Evolutionary conservation across 495 filamentous ascomycete species (phyloP), one percentile per base, ranked within the genome.

Genomic region (Cairneyella variabilis): DNA sequence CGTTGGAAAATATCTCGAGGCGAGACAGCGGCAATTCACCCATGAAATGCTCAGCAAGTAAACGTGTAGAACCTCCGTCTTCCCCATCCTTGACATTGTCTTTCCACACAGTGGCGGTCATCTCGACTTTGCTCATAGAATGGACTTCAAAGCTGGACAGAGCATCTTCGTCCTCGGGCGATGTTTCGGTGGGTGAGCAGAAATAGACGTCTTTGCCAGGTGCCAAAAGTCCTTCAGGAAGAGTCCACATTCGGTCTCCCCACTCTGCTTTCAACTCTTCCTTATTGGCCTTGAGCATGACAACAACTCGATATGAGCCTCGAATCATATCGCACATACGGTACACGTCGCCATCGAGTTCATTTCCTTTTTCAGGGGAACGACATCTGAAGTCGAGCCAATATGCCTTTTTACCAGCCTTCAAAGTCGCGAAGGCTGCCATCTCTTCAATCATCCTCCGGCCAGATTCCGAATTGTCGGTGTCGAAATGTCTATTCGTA

Each of bases 201-300:
- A 68, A 54, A n/a, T 43, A 48, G 28, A 72, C 66, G 3, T 39
- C 22, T 17, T 57, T 32, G 3, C 56, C 56, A 0, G 70, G 69
- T 36, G 56, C 56, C 1, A 76, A 66, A 1, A 76, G 54, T 7
- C 64, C 63, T 56, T 78, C 75, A 7, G 72, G 71, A 12, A 76
- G 64, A 4, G 68, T 73, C 74, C 74, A 77, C 34, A 76, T 50
- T n/a, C 73, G 64, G 10, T 56, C 47, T 9, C 71, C 72, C 71
- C 71, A 76, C n/a, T 67, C 23, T 11, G 58, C 45, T 22, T 68
- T 61, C 40, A 60, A 47, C 1, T 51, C 34, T 17, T 12, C 4
- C 16, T 10, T 26, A 32, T 50, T 48, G 25, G 40, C 42, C 8
- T 54, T 54, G 2, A 72, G 51, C 11, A 62, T 57, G 26, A 74